Evolutionary conservation across 441 rosid genomes (phyloP), one percentile per base, ranked within the genome.

Genomic region (Populus hybrid): DNA sequence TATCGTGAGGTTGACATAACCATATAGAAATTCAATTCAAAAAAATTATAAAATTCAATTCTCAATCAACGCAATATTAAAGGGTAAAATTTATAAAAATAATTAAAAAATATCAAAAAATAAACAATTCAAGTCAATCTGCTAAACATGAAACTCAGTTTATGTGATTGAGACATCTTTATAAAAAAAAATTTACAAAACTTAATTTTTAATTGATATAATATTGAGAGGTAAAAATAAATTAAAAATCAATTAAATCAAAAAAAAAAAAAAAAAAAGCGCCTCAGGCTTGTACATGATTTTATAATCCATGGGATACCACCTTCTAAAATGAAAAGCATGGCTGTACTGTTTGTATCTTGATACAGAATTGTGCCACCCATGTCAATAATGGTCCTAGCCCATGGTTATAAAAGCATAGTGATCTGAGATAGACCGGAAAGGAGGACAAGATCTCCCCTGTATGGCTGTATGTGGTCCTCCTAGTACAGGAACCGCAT

Each of bases 111-210:
- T 6, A 34, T 32, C 36, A 1, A 34, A 34, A 6, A 34, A 34
- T 0, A 34, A 6, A 34, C 0, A 6, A 34, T 0, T 34, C 8
- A 0, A 34, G 8, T 34, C 0, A 34, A 34, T 6, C 0, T 0
- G 0, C 1, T 0, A 6, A 34, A 34, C 1, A 1, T 32, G 1
- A 0, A 32, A 32, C 6, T 0, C 1, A 0, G 7, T 1, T 34
- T 34, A 6, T 34, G 1, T 34, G 1, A 34, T 34, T 6, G 8
- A 34, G 2, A 34, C 0, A 6, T 0, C 0, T 34, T 0, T 34
- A 6, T 34, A 32, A 32, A 32, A 32, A 32, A 34, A 34, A 28
- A 28, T 0, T 34, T 34, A 34, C 0, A 6, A 34, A 34, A 34
- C 1, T 34, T 34, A 6, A 34, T 34, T 34, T 34, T 34, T 6